Conservation (phyloP, 1,284 basidiomycete genomes). For the Apiotrichum sp. region DNA sequence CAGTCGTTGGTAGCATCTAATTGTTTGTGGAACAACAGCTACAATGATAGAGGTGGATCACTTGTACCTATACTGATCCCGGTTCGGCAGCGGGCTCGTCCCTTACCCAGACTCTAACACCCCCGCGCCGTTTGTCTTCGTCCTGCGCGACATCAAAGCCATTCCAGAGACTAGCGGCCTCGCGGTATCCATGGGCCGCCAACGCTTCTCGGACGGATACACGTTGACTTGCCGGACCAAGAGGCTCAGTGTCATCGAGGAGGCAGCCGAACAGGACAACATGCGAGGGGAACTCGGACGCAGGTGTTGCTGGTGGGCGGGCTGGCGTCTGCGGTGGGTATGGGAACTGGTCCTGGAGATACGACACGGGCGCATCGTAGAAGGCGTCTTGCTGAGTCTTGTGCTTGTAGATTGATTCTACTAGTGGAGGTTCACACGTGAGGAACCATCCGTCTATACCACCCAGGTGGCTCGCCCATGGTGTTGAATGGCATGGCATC, state of each 20-base stretch:
- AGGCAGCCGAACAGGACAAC: constrained; percentile 73
- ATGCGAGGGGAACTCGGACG: constrained; percentile 56
- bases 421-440: constrained; percentile 82
- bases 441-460: constrained; percentile 69
- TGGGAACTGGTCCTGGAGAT: constrained; percentile 58
- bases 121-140: constrained; percentile 67
- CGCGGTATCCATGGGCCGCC: constrained; percentile 57
- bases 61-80: no score
- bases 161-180: constrained; percentile 57
- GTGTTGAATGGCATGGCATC: constrained; percentile 98
- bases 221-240: neutral
- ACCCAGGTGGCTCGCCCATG: constrained; percentile 80
- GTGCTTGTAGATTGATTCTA: constrained; percentile 48
- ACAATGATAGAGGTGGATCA: neutral
- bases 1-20: neutral
- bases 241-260: constrained; percentile 50
- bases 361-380: constrained; percentile 64
- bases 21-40: no score
- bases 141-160: constrained; percentile 66
- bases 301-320: constrained; percentile 44
- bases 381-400: constrained; percentile 79
- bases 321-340: constrained; percentile 43
- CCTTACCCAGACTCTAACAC: constrained; percentile 50
- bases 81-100: no score
- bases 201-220: constrained; percentile 52